Evolutionary conservation across 192 early-diverging fungal genomes (phyloP).

Genomic region (Spizellomyces sp.): DNA sequence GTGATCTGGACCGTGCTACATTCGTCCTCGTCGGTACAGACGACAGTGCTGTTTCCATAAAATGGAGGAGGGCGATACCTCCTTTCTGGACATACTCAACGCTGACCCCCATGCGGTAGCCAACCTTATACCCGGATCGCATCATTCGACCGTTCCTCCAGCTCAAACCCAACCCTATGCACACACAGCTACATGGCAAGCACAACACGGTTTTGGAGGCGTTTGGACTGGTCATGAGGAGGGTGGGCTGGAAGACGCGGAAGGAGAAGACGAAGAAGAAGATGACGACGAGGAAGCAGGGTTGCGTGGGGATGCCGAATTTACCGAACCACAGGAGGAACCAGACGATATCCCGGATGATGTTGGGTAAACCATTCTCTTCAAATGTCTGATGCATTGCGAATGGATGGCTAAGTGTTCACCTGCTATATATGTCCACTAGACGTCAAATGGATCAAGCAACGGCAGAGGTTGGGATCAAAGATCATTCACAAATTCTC

Average conservation of each 20-base stretch:
- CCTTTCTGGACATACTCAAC: too few relatives aligned
- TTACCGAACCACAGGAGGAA: not conserved
- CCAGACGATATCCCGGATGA: conserved; percentile 23
- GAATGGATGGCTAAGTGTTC: too few relatives aligned
- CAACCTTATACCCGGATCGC: too few relatives aligned
- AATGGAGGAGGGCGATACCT: too few relatives aligned
- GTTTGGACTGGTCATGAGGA: not conserved
- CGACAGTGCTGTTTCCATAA: too few relatives aligned
- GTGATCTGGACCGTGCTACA: too few relatives aligned
- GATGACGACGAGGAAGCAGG: conserved; percentile 15
- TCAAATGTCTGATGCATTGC: not conserved
- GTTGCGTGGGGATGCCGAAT: not conserved
- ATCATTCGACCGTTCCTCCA: too few relatives aligned
- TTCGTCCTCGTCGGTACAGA: too few relatives aligned
- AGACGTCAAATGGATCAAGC: conserved; percentile 34
- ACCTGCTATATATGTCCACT: not conserved
- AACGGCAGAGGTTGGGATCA: conserved; percentile 24
- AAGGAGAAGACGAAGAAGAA: conserved; percentile 16
- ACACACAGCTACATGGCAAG: too few relatives aligned
- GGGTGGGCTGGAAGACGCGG: conserved; percentile 2
- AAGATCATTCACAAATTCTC: conserved; percentile 19
- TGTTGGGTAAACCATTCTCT: conserved; percentile 11
- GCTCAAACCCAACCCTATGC: too few relatives aligned
- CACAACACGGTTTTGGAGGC: too few relatives aligned
- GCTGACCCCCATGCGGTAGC: too few relatives aligned